A percentile compares a stretch with the other conserved stretches of the same genome.
Conservation (phyloP, 1,139 yeast genomes). For the Oligophagozyma castellii region DNA sequence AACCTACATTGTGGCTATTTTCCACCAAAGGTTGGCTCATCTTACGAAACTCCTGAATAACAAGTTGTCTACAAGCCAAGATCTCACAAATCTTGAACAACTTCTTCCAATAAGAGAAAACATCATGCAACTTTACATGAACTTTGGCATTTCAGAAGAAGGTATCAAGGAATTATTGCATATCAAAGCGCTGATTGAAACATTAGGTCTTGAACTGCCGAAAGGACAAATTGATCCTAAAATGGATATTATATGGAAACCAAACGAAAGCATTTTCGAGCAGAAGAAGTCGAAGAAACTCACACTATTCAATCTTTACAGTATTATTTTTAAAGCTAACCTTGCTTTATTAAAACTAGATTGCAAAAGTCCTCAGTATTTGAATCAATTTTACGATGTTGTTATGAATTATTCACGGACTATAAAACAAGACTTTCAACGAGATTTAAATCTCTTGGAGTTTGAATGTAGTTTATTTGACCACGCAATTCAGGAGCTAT, state of each 20-base stretch:
- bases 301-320: constrained; percentile 11
- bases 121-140: constrained; percentile 13
- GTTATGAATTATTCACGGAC: constrained; percentile 9
- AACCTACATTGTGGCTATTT: constrained; percentile 12
- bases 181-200: constrained; percentile 7
- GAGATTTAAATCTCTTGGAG: constrained; percentile 9
- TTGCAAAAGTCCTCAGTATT: constrained; percentile 1
- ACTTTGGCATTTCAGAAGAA: constrained; percentile 16
- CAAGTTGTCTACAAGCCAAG: not conserved
- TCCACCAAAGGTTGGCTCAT: constrained; percentile 13
- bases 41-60: constrained; percentile 2
- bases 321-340: constrained; percentile 11
- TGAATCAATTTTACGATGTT: constrained; percentile 6
- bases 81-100: constrained; percentile 4
- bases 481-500: not conserved
- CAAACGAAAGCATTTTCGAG: constrained; percentile 6
- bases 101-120: constrained; percentile 14
- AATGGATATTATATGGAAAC: constrained; percentile 5
- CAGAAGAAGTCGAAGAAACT: constrained; percentile 8
- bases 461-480: constrained; percentile 11
- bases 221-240: constrained; percentile 16
- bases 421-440: constrained; percentile 7
- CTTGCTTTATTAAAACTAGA: not conserved
- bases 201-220: constrained; percentile 5
- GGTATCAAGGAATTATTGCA: constrained; percentile 12